Conservation (phyloP, 495 filamentous ascomycete genomes). For the Aspergillus olivimuriae region DNA sequence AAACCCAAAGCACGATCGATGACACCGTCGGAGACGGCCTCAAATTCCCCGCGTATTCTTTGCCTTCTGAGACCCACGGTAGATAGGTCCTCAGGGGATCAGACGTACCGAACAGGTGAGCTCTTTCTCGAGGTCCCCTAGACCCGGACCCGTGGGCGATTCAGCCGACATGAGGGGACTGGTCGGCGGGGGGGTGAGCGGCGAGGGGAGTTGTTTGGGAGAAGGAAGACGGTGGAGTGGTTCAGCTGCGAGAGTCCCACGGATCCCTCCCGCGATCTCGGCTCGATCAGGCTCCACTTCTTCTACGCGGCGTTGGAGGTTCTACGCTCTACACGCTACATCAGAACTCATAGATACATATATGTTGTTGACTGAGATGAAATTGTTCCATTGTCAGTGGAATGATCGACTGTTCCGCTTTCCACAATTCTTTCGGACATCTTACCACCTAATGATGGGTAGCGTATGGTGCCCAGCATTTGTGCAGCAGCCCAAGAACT, state of each 20-base stretch:
- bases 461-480: too few species aligned
- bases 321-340: too few species aligned
- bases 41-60: conserved; percentile 5
- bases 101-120: conserved; percentile 80
- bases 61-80: conserved; percentile 1
- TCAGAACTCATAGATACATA: too few species aligned
- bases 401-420: too few species aligned
- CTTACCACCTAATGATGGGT: too few species aligned
- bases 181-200: not conserved
- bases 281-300: conserved; percentile 12
- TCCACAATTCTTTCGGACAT: too few species aligned
- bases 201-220: not conserved
- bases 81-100: not conserved
- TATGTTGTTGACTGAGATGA: too few species aligned
- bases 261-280: conserved; percentile 6
- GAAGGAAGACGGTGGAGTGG: conserved; percentile 6
- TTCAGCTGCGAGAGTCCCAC: conserved; percentile 4
- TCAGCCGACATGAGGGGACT: conserved; percentile 14
- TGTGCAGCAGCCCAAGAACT: too few species aligned
- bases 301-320: too few species aligned
- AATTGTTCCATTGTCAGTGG: too few species aligned
- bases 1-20: not conserved
- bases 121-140: conserved; percentile 74
- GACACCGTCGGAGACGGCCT: too few species aligned
- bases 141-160: conserved; percentile 19